A percentile compares a stretch with the other conserved stretches of the same genome.
phyloP scores from a whole-genome alignment of 345 rosid species.

The Kernera saxatilis region DNA sequence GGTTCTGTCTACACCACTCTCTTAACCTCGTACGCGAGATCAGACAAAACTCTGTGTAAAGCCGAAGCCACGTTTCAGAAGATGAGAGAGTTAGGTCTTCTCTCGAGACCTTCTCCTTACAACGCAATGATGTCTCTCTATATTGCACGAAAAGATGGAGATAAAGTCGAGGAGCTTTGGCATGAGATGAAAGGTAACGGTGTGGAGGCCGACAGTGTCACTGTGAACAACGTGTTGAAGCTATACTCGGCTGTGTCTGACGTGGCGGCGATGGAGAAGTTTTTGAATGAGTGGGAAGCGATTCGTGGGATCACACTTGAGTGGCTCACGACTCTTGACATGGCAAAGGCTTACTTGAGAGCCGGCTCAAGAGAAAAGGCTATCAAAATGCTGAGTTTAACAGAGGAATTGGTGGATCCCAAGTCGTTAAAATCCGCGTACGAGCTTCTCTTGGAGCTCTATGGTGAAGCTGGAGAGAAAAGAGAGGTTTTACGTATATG shows the following conservation, averaged over 20 bases:
- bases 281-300: background rate
- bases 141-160: background rate
- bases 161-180: background rate
- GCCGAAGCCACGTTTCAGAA: constrained; percentile 6
- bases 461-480: background rate
- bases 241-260: background rate
- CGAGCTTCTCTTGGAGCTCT: background rate
- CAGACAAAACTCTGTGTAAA: background rate
- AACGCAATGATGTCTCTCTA: background rate
- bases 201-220: background rate
- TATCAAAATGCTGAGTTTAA: background rate
- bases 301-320: background rate
- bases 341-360: background rate
- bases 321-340: background rate
- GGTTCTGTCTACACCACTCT: background rate
- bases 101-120: background rate
- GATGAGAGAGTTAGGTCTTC: constrained; percentile 1
- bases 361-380: background rate
- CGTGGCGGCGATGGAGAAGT: background rate
- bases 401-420: background rate
- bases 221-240: background rate
- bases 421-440: background rate
- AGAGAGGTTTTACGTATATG: background rate
- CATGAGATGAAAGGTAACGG: background rate
- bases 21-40: background rate